These are phyloP conservation scores for Wickerhamomyces queroliae DNA, from an alignment of 805 yeast species.

Conservation along the genomic window DNA sequence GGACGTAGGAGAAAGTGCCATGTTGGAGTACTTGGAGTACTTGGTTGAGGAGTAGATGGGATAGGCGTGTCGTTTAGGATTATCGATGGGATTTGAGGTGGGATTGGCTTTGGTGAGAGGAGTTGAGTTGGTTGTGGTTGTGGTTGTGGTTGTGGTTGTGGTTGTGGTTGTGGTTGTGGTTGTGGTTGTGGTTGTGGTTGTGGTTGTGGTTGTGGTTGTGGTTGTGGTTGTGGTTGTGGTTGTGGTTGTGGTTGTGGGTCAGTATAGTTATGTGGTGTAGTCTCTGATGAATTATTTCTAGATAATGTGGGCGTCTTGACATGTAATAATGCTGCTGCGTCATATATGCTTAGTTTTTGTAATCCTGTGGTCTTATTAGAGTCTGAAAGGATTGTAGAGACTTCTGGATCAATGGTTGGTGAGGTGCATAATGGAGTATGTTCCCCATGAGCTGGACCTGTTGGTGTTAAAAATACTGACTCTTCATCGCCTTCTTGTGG, in stretches of 20 bases:
- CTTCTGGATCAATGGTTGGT: neutral
- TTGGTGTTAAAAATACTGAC: neutral
- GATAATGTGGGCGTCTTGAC: slow-evolving; percentile 7
- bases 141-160: neutral
- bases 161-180: neutral
- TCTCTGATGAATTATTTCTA: neutral
- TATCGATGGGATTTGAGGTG: neutral
- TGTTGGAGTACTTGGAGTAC: no score
- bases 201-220: neutral
- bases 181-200: neutral
- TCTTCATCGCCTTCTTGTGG: slow-evolving; percentile 4
- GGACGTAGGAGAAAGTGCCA: no score
- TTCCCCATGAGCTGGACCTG: neutral
- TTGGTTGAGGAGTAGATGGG: neutral
- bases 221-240: no score
- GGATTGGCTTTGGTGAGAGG: neutral
- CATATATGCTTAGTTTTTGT: slow-evolving; percentile 29
- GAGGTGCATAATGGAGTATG: neutral
- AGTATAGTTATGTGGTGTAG: neutral
- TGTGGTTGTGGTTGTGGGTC: slow-evolving; percentile 1
- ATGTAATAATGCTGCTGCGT: slow-evolving; percentile 31
- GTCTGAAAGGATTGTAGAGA: slow-evolving; percentile 6
- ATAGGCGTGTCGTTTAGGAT: neutral
- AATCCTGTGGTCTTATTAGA: slow-evolving; percentile 13
- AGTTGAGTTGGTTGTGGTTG: neutral